These are phyloP conservation scores for Wallemia ichthyophaga DNA, from an alignment of 1,284 basidiomycete genomes.

Conservation along the genomic window DNA sequence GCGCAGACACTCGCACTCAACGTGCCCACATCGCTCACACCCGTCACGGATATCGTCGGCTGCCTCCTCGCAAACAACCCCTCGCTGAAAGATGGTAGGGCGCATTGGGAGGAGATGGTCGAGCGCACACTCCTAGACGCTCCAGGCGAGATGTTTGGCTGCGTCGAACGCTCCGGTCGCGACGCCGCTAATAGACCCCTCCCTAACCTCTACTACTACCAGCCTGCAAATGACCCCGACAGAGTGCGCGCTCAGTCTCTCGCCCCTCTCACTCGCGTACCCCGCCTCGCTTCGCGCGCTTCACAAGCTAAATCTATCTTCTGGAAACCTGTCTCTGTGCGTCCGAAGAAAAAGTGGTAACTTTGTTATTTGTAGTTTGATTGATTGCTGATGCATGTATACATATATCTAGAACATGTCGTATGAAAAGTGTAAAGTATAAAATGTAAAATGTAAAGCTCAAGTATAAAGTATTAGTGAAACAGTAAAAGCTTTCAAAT, in stretches of 20 bases:
- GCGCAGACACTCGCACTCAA: neutral
- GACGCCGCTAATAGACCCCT: neutral
- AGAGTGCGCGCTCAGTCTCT: neutral
- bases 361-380: too few species aligned
- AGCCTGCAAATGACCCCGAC: neutral
- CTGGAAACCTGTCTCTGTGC: neutral
- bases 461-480: too few species aligned
- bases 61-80: neutral
- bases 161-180: neutral
- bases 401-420: neutral
- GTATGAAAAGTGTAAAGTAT: too few species aligned
- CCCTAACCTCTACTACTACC: neutral
- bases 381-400: neutral
- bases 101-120: neutral
- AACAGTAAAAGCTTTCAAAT: neutral
- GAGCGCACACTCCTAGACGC: neutral
- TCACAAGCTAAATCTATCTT: neutral
- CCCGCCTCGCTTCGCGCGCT: neutral
- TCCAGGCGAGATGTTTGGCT: neutral
- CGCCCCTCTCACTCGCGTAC: neutral
- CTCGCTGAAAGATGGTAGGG: neutral
- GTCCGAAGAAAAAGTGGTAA: neutral
- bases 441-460: too few species aligned
- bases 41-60: neutral
- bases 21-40: neutral